Percentiles rank a stretch among this genome's conserved stretches.
Evolutionary conservation across 2,329 filamentous ascomycete species (phyloP).

Genomic region (Fusarium sp.): DNA sequence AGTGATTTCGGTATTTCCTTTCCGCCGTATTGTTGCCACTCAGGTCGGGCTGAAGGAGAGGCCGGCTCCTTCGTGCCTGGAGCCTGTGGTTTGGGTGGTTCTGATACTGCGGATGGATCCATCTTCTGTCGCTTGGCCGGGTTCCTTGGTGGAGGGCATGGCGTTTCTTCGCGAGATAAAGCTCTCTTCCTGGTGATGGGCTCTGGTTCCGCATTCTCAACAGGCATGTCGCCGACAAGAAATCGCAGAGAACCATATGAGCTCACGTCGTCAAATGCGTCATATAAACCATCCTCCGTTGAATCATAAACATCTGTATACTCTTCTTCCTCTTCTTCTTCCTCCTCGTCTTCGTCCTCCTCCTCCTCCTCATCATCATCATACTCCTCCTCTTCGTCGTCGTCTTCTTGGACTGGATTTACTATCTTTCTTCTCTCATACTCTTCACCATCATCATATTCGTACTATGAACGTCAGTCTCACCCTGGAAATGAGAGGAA

Average conservation of each 20-base stretch:
- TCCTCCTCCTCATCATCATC: background rate
- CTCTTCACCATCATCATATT: constrained; percentile 24
- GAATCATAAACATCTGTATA: constrained; percentile 8
- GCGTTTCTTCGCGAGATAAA: constrained; percentile 17
- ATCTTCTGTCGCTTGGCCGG: constrained; percentile 27
- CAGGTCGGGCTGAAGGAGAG: background rate
- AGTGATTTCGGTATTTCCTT: constrained; percentile 8
- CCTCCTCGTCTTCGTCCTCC: background rate
- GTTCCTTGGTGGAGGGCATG: background rate
- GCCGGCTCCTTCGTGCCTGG: background rate
- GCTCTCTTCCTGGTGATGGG: constrained; percentile 19
- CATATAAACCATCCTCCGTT: background rate
- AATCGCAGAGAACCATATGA: constrained; percentile 12
- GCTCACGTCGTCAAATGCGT: constrained; percentile 5
- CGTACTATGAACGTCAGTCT: constrained; percentile 28
- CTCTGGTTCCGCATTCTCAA: constrained; percentile 14
- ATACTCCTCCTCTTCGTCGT: background rate
- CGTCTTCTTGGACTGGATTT: background rate
- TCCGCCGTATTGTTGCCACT: constrained; percentile 1
- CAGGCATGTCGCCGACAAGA: constrained; percentile 3
- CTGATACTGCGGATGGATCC: constrained; percentile 1
- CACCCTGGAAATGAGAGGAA: background rate
- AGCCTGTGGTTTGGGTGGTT: background rate
- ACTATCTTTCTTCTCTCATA: background rate
- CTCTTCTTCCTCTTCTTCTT: background rate